phyloP scores from a whole-genome alignment of 2,329 filamentous ascomycete species.

The Verticillium klebahnii region DNA sequence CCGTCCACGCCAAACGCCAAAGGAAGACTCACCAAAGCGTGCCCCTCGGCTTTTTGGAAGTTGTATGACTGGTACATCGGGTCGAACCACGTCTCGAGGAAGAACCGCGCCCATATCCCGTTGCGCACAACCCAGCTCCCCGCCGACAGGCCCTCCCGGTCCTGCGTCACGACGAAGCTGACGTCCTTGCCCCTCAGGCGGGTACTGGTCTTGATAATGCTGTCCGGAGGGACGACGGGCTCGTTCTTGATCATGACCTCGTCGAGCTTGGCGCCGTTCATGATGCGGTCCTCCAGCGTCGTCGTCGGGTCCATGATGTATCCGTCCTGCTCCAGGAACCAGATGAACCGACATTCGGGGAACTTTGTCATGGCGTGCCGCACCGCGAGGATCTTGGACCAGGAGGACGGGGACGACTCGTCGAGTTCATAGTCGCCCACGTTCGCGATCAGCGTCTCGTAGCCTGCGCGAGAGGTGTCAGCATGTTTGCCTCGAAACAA shows the following conservation, averaged over 20 bases:
- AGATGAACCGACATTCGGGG: conserved; percentile 75
- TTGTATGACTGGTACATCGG: conserved; percentile 92
- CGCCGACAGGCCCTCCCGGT: conserved; percentile 70
- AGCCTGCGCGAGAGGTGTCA: conserved; percentile 52
- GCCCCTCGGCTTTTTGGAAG: conserved; percentile 89
- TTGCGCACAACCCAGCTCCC: conserved; percentile 76
- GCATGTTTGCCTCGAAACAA: not conserved
- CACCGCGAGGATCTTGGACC: conserved; percentile 78
- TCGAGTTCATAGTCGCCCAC: conserved; percentile 70
- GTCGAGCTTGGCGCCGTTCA: conserved; percentile 64
- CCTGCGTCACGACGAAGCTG: conserved; percentile 80
- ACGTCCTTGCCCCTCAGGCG: conserved; percentile 75
- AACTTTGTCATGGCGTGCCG: conserved; percentile 82
- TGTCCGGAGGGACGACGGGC: conserved; percentile 88
- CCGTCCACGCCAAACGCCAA: no score
- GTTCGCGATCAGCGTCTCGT: conserved; percentile 77
- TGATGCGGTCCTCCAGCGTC: conserved; percentile 66
- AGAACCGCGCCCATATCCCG: conserved; percentile 88
- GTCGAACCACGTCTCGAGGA: conserved; percentile 94
- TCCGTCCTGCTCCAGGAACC: conserved; percentile 79
- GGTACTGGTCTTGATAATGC: conserved; percentile 90
- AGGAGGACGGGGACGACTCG: conserved; percentile 40
- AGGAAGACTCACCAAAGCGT: conserved; percentile 68
- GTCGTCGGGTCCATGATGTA: conserved; percentile 81
- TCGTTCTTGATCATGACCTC: conserved; percentile 77